phyloP scores from a whole-genome alignment of 768 basidiomycete species.

The Tulasnella sp. region DNA sequence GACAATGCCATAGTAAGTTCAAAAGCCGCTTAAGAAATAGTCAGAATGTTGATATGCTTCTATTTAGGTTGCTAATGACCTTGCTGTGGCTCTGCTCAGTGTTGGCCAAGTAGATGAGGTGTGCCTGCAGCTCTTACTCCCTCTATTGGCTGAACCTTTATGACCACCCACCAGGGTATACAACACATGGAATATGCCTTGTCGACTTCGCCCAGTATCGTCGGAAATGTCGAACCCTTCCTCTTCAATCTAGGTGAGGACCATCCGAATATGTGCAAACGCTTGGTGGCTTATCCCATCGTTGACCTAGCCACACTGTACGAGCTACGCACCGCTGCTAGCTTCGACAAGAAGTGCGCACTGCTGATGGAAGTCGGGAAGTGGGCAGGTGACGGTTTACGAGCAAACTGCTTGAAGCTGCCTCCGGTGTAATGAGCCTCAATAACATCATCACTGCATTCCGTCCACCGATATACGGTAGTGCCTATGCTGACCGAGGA shows the following conservation, averaged over 20 bases:
- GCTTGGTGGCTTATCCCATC: neutral
- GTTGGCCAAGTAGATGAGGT: slow-evolving; percentile 67
- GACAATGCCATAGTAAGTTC: slow-evolving; percentile 46
- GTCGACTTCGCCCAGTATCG: slow-evolving; percentile 49
- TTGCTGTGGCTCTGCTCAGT: slow-evolving; percentile 56
- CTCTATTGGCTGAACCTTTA: neutral
- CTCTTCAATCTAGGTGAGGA: slow-evolving; percentile 70
- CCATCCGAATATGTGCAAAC: neutral
- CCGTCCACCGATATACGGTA: too few relatives aligned
- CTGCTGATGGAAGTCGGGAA: slow-evolving; percentile 65
- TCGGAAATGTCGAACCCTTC: slow-evolving; percentile 69
- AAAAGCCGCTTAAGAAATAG: neutral
- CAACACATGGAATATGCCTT: slow-evolving; percentile 53
- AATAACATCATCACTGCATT: too few relatives aligned
- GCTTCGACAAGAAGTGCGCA: slow-evolving; percentile 62
- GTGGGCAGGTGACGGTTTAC: slow-evolving; percentile 78
- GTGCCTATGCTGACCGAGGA: too few relatives aligned
- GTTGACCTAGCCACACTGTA: slow-evolving; percentile 60
- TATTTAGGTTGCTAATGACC: slow-evolving; percentile 57
- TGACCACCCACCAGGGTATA: slow-evolving; percentile 42
- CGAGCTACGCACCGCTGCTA: slow-evolving; percentile 61
- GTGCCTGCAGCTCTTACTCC: slow-evolving; percentile 14
- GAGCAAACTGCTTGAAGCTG: slow-evolving; percentile 63
- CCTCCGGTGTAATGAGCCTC: slow-evolving; percentile 11
- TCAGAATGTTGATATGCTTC: neutral